A percentile compares a stretch with the other conserved stretches of the same genome.
These are phyloP conservation scores for Linnemannia exigua DNA, from an alignment of 192 early-diverging fungal species.

Conservation along the genomic window DNA sequence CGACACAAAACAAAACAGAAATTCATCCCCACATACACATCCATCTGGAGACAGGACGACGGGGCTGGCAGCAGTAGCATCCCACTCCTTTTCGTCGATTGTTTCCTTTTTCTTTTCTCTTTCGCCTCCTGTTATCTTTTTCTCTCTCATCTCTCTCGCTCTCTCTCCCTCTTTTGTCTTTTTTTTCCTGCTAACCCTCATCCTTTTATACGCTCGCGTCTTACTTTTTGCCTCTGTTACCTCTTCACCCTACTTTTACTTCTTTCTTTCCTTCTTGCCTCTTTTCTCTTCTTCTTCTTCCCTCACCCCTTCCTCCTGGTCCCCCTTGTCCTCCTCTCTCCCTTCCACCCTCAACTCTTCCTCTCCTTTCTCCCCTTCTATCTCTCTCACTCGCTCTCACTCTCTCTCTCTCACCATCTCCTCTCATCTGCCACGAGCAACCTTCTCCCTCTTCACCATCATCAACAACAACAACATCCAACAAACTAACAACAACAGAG, in stretches of 20 bases:
- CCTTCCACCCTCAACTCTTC: neutral
- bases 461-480: too few relatives aligned
- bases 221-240: neutral
- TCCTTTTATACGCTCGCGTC: neutral
- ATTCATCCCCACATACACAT: slow-evolving; percentile 4
- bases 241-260: neutral
- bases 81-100: slow-evolving; percentile 4
- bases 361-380: neutral
- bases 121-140: neutral
- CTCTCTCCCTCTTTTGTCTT: neutral
- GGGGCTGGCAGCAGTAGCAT: slow-evolving; percentile 1
- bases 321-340: neutral
- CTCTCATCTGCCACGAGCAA: neutral
- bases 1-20: neutral
- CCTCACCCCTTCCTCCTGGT: neutral
- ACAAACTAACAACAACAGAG: slow-evolving; percentile 9
- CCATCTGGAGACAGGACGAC: neutral
- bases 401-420: neutral
- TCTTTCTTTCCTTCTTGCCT: neutral
- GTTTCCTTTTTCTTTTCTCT: slow-evolving; percentile 5
- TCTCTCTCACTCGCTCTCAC: neutral
- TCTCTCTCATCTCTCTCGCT: neutral
- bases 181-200: neutral
- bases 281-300: neutral
- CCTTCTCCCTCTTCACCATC: too few relatives aligned